Evolutionary conservation across 192 early-diverging fungal genomes (phyloP), one percentile per base, ranked within the genome.

Genomic region (Coemansia sp.): DNA sequence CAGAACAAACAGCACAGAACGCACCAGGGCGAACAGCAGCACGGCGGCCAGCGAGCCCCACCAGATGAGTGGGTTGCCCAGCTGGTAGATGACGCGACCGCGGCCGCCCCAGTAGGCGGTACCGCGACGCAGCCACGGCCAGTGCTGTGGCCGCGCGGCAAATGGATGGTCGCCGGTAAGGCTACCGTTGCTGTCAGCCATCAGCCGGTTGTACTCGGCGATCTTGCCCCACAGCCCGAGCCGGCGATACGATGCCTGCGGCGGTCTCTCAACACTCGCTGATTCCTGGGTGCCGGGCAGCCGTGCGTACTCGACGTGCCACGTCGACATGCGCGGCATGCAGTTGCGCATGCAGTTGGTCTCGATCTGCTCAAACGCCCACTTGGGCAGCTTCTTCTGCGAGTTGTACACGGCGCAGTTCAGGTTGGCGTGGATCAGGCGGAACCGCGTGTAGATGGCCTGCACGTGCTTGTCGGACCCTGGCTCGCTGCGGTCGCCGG

Each of bases 361-460:
- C 64, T 98, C 95, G 63, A 90, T 92, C 81, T 96, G 95, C n/a
- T 87, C 89, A 77, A 89, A 96, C 31, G 89, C 97, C 95, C 95
- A 98, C 36, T 92, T 89, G 33, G 97, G 97, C 55, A 99, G 84
- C 72, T 87, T 83, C 29, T 89, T 86, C 66, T 85, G 83, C 69
- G 90, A 88, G 42, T 92, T 91, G 71, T 90, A 92, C 29, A 99
- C 76, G 42, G 88, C 89, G 63, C 96, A 96, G 20, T 85, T 75
- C 71, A 89, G 83, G 57, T 86, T 77, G 48, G 60, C 34, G 69
- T 92, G 96, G 7, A 92, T 76, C 63, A 99, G 67, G 7, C 88
- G 84, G 76, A 99, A 91, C 61, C 85, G 75, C 28, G 84, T 84
- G 59, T 84, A 71, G 32, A 91, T 84, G 5, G 90, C 85, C 62